These are phyloP conservation scores for Dioscorea alata DNA, from an alignment of 106 monocot genomes.

Conservation along the genomic window DNA sequence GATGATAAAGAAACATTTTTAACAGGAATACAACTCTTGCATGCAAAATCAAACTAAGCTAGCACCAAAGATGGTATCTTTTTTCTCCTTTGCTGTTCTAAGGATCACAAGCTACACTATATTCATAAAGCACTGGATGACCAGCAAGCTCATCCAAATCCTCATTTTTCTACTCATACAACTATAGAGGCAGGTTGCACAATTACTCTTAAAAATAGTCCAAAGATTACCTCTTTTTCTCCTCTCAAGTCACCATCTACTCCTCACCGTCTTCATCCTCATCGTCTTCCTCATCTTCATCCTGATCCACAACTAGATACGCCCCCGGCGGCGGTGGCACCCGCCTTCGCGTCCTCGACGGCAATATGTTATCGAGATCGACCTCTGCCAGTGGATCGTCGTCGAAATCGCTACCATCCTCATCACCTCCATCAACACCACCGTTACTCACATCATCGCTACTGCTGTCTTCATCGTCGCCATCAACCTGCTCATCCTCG, in stretches of 20 bases:
- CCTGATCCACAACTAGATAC: slow-evolving; percentile 30
- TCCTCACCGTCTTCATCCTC: slow-evolving; percentile 27
- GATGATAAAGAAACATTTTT: no score
- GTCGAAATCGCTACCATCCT: slow-evolving; percentile 22
- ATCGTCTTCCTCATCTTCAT: slow-evolving; percentile 31
- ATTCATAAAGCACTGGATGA: no score
- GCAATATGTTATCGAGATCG: slow-evolving; percentile 59
- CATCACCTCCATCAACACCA: slow-evolving; percentile 4
- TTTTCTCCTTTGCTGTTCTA: no score
- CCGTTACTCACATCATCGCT: slow-evolving; percentile 4
- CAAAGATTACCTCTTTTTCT: slow-evolving; percentile 2
- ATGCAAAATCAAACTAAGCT: no score
- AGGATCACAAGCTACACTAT: no score
- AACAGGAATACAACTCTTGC: no score
- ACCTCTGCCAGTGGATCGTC: slow-evolving; percentile 65
- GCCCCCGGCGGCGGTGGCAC: slow-evolving; percentile 32
- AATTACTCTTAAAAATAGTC: no score
- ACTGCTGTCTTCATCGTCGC: slow-evolving; percentile 7
- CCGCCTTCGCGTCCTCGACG: slow-evolving; percentile 44
- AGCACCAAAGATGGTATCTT: no score
- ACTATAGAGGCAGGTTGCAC: no score
- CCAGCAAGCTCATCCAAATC: no score
- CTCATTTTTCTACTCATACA: no score
- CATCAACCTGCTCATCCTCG: slow-evolving; percentile 2
- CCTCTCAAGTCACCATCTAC: slow-evolving; percentile 2